These are phyloP conservation scores for Cystobasidiaceae sp. DNA, from an alignment of 1,284 basidiomycete species.

Conservation along the genomic window DNA sequence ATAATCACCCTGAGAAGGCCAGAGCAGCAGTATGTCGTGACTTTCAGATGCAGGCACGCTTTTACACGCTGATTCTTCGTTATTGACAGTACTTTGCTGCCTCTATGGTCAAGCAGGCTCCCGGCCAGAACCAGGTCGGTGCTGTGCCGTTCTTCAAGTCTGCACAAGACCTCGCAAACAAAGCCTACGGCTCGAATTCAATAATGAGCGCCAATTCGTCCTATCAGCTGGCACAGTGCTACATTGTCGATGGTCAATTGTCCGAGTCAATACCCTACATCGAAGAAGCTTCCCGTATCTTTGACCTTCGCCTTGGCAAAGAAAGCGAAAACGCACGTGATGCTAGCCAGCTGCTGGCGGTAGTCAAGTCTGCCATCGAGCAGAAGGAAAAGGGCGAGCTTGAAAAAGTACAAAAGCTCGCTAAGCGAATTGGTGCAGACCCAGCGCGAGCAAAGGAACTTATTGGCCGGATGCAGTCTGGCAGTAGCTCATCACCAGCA, in stretches of 20 bases:
- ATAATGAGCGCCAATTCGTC: slow-evolving; percentile 26
- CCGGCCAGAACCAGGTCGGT: slow-evolving; percentile 1
- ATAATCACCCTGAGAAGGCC: slow-evolving; percentile 48
- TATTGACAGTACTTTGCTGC: slow-evolving; percentile 12
- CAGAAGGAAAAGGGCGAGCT: slow-evolving; percentile 23
- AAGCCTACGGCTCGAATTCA: slow-evolving; percentile 22
- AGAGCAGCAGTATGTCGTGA: slow-evolving; percentile 22
- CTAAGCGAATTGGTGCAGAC: slow-evolving; percentile 25
- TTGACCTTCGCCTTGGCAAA: slow-evolving; percentile 28
- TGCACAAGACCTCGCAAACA: slow-evolving; percentile 9
- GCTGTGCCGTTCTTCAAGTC: slow-evolving; percentile 26
- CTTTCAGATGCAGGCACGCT: not conserved
- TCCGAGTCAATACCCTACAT: slow-evolving; percentile 12
- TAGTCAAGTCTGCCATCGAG: slow-evolving; percentile 18
- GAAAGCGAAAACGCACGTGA: slow-evolving; percentile 30
- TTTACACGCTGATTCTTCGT: not conserved
- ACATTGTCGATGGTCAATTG: slow-evolving; percentile 26
- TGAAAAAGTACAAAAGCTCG: slow-evolving; percentile 28
- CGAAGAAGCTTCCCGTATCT: slow-evolving; percentile 27
- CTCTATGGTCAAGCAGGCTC: slow-evolving; percentile 10
- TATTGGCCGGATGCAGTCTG: slow-evolving; percentile 1
- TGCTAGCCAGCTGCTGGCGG: slow-evolving; percentile 23
- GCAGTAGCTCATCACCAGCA: not conserved
- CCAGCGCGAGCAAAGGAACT: slow-evolving; percentile 25
- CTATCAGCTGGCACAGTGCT: slow-evolving; percentile 29